Conservation (phyloP, 441 rosid genomes). For the Erodium trifolium region DNA sequence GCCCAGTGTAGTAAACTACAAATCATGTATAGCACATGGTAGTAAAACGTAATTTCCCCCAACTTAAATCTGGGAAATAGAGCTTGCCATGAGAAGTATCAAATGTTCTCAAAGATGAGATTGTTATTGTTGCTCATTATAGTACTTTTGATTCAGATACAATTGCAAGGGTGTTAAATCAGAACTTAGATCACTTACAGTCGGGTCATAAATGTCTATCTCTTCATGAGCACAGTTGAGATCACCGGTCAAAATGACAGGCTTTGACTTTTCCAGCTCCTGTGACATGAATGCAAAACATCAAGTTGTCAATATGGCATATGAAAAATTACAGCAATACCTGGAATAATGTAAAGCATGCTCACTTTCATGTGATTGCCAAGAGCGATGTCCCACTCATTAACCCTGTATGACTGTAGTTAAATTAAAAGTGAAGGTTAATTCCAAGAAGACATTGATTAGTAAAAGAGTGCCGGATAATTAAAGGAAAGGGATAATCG, state of each 20-base stretch:
- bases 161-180: neutral
- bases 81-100: neutral
- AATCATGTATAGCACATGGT: no score
- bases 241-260: constrained; percentile 91
- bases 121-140: neutral
- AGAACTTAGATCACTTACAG: constrained; percentile 39
- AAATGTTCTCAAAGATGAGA: neutral
- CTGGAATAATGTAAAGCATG: constrained; percentile 6
- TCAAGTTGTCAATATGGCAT: neutral
- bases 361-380: constrained; percentile 74
- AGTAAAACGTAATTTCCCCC: no score
- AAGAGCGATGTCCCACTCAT: constrained; percentile 76
- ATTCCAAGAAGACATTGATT: constrained; percentile 7
- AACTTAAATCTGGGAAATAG: no score
- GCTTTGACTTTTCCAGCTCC: constrained; percentile 88
- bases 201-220: constrained; percentile 79
- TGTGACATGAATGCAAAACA: constrained; percentile 21
- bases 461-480: neutral
- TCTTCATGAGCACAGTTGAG: constrained; percentile 92
- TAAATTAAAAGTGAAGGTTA: constrained; percentile 18
- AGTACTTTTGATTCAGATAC: no score
- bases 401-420: constrained; percentile 55
- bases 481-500: neutral
- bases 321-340: neutral
- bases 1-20: no score